These are phyloP conservation scores for Mariannaea sp. DNA, from an alignment of 2,329 filamentous ascomycete species.

Conservation along the genomic window DNA sequence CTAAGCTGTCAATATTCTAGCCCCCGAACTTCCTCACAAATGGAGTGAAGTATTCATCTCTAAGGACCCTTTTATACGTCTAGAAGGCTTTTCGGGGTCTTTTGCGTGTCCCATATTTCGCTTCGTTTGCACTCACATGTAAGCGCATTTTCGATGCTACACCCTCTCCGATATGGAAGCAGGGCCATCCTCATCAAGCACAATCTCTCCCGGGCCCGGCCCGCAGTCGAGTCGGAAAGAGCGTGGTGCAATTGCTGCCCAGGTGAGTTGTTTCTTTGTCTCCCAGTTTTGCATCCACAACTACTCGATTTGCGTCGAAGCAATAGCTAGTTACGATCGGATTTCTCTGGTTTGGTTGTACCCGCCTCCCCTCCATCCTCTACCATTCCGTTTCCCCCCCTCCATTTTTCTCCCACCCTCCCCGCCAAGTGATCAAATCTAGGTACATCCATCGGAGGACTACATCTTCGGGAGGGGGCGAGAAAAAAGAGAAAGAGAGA, in stretches of 20 bases:
- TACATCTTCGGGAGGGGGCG: not conserved
- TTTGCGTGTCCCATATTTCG: slow-evolving; percentile 13
- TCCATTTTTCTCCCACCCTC: too few species aligned
- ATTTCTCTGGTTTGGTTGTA: too few species aligned
- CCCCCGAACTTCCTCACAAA: slow-evolving; percentile 24
- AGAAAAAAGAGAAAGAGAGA: too few species aligned
- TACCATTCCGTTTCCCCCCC: slow-evolving; percentile 8
- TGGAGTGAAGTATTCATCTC: slow-evolving; percentile 28
- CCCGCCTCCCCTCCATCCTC: slow-evolving; percentile 7
- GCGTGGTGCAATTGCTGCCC: slow-evolving; percentile 47
- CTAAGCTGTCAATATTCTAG: slow-evolving; percentile 20
- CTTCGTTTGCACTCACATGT: slow-evolving; percentile 25
- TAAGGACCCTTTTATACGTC: slow-evolving; percentile 22
- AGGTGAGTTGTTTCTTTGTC: slow-evolving; percentile 38
- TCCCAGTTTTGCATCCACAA: too few species aligned
- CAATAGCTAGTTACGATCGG: too few species aligned
- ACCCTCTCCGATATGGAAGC: slow-evolving; percentile 35
- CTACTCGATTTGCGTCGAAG: too few species aligned
- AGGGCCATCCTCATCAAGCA: slow-evolving; percentile 35
- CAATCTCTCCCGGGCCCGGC: slow-evolving; percentile 43
- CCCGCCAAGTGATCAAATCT: not conserved
- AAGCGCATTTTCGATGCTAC: slow-evolving; percentile 23
- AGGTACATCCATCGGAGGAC: not conserved
- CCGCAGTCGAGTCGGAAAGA: slow-evolving; percentile 44
- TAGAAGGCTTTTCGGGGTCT: slow-evolving; percentile 36